Percentiles rank a stretch among this genome's conserved stretches.
Evolutionary conservation across 2,329 filamentous ascomycete species (phyloP).

Genomic region (Colletotrichum plurivorum): DNA sequence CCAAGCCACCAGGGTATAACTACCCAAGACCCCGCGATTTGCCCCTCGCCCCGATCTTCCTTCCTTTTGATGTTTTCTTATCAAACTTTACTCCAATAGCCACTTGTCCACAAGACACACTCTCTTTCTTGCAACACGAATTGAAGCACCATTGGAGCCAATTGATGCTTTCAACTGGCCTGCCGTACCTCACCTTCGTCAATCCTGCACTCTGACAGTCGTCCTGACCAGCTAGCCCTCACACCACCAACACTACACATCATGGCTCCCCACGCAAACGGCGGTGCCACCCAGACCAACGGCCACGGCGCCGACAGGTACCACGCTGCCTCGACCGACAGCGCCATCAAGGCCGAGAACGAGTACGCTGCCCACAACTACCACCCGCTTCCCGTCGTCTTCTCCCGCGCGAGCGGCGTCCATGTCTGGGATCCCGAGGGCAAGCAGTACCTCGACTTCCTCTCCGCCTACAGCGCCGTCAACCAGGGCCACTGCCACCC

Average conservation of each 20-base stretch:
- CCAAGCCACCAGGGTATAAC: slow-evolving; percentile 34
- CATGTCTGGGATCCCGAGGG: slow-evolving; percentile 98
- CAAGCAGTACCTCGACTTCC: slow-evolving; percentile 95
- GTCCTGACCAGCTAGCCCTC: slow-evolving; percentile 1
- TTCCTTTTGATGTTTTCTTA: slow-evolving; percentile 29
- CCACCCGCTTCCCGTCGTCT: slow-evolving; percentile 95
- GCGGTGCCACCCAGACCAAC: slow-evolving; percentile 50
- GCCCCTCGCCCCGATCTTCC: slow-evolving; percentile 39
- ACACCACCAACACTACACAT: slow-evolving; percentile 38
- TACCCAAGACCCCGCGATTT: slow-evolving; percentile 39
- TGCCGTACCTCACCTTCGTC: not conserved
- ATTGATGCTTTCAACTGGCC: slow-evolving; percentile 31
- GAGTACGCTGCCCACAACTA: slow-evolving; percentile 97
- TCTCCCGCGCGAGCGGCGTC: slow-evolving; percentile 85
- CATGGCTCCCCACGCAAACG: slow-evolving; percentile 74
- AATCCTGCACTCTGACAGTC: not conserved
- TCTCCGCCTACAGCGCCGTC: slow-evolving; percentile 97
- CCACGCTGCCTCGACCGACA: slow-evolving; percentile 84
- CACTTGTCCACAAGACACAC: slow-evolving; percentile 34
- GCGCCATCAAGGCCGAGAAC: slow-evolving; percentile 85
- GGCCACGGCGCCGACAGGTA: slow-evolving; percentile 57
- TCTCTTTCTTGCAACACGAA: slow-evolving; percentile 24
- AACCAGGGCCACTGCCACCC: slow-evolving; percentile 99
- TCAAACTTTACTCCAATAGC: slow-evolving; percentile 29
- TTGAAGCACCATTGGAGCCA: slow-evolving; percentile 24